A percentile compares a stretch with the other conserved stretches of the same genome.
Evolutionary conservation across 306 rosid species (phyloP).

Genomic region (Trichosanthes truncata): DNA sequence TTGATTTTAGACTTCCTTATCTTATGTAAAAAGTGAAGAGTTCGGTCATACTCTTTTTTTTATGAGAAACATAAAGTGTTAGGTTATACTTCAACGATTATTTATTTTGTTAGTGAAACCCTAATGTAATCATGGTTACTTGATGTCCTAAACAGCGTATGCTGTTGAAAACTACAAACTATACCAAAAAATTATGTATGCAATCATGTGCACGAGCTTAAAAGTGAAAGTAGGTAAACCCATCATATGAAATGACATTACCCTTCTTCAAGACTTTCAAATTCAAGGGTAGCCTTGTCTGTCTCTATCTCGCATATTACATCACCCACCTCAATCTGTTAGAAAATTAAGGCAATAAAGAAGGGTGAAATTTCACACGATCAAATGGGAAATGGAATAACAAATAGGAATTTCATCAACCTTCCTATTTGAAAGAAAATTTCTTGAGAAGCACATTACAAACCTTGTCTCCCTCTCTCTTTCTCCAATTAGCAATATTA

Average conservation of each 20-base stretch:
- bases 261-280: conserved; percentile 96
- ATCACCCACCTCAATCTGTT: conserved; percentile 94
- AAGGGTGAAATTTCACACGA: neutral
- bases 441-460: conserved; percentile 25
- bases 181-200: neutral
- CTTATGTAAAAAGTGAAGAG: neutral
- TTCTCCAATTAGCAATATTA: conserved; percentile 74
- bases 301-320: conserved; percentile 97
- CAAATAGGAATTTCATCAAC: neutral
- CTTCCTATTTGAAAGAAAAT: neutral
- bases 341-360: conserved; percentile 11
- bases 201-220: neutral
- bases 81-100: neutral
- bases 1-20: too few relatives aligned
- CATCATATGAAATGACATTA: conserved; percentile 32
- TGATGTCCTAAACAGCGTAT: neutral
- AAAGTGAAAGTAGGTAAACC: neutral
- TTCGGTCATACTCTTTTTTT: neutral
- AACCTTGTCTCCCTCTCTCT: conserved; percentile 98
- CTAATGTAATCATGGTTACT: neutral
- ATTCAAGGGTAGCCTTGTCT: conserved; percentile 95
- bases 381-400: neutral
- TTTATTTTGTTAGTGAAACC: neutral
- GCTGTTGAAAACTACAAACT: neutral
- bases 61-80: neutral